Base-by-base conservation (phyloP, 2,329 filamentous ascomycete genomes). In the Trichoderma sp. region DNA sequence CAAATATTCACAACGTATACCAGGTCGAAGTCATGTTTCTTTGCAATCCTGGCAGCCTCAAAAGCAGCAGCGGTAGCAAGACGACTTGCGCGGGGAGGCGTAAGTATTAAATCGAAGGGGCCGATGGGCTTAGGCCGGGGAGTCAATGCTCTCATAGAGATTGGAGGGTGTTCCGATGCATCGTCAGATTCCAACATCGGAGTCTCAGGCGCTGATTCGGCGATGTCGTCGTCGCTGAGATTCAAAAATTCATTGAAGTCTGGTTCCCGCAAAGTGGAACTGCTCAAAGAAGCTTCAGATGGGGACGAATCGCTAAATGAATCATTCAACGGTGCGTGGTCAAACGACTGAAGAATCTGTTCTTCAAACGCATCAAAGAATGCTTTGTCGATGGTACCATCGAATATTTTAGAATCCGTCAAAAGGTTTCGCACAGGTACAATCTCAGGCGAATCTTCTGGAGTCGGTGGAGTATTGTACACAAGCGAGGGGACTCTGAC, bases 1-100 rank as follows among this genome's bases (percentile, higher is more conserved):
- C 87, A 88, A 16, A 89, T 77, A 71, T 86, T 88, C 71, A 88
- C 83, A 35, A 89, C 82, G 72, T 89, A 89, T 14, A 88, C 81
- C 29, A 89, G 79, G 72, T 88, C 85, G 64, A 89, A 88, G 65
- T 86, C 81, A 75, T 87, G 87, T 65, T 83, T 83, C 4, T 80
- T 81, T 5, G 87, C 87, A 49, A 89, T 86, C 37, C 84, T 80
- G 1, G 86, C 85, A 8, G 85, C 85, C 75, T 86, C 83, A 58
- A 86, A 83, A 8, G 86, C 86, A 3, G 85, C 86, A 0, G 81
- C 78, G 21, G 82, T 79, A 16, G 83, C 83, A 14, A 83, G 82
- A 1, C 79, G 78, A 67, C 78, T 83, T 24, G 79, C 77, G 37
- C 81, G 79, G 1, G 84, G 82, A n/a, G 83, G 82, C 1, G 81